These are phyloP conservation scores for Arthromyces matolae DNA, from an alignment of 768 basidiomycete species.

Conservation along the genomic window DNA sequence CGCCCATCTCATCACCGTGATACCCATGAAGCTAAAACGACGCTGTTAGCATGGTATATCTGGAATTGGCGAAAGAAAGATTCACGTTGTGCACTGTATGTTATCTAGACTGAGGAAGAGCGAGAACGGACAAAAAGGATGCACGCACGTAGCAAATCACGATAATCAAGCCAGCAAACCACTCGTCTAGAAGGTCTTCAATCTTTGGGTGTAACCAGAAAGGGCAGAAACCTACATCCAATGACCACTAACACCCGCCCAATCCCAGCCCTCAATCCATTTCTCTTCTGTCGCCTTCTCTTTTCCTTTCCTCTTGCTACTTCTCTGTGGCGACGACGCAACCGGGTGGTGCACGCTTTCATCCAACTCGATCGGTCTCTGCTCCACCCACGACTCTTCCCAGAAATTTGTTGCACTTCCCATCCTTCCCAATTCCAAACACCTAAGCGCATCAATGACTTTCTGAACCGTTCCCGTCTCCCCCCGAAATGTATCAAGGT, in stretches of 20 bases:
- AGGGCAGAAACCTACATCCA: conserved; percentile 42
- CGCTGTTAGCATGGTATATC: neutral
- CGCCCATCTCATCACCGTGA: conserved; percentile 26
- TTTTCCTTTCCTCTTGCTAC: conserved; percentile 20
- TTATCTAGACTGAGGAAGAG: neutral
- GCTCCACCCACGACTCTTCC: conserved; percentile 15
- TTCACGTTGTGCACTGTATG: conserved; percentile 38
- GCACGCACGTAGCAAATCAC: conserved; percentile 46
- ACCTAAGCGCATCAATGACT: conserved; percentile 16
- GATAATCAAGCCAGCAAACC: conserved; percentile 59
- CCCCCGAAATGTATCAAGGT: neutral
- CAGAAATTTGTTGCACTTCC: conserved; percentile 42
- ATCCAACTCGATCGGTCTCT: neutral
- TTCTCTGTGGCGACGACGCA: neutral
- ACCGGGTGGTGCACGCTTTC: neutral
- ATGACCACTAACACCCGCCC: conserved; percentile 52
- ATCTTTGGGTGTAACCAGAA: neutral
- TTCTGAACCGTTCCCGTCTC: neutral
- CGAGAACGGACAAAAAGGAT: neutral
- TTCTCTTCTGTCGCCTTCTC: conserved; percentile 11
- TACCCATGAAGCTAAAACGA: conserved; percentile 18
- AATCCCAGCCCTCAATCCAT: conserved; percentile 46
- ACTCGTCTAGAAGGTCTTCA: conserved; percentile 37
- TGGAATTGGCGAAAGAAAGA: neutral
- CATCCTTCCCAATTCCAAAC: conserved; percentile 34